A percentile compares a stretch with the other conserved stretches of the same genome.
Conservation (phyloP, 306 rosid genomes). For the Glycine soja region DNA sequence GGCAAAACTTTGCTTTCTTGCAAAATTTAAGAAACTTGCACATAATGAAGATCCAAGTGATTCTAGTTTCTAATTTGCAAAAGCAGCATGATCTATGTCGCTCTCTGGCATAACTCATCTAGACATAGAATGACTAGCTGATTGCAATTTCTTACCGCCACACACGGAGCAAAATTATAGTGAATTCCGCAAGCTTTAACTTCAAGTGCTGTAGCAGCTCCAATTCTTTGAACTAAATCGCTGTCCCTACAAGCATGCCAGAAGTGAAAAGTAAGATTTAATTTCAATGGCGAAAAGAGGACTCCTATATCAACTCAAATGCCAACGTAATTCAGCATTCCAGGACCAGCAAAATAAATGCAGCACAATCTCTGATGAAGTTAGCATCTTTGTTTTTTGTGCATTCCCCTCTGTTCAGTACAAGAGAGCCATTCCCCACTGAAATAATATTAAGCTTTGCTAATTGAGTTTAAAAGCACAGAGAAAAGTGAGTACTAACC, state of each 20-base stretch:
- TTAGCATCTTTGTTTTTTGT: slow-evolving; percentile 9
- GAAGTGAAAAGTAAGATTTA: slow-evolving; percentile 11
- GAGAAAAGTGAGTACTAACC: slow-evolving; percentile 54
- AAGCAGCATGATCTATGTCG: slow-evolving; percentile 6
- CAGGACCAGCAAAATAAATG: not conserved
- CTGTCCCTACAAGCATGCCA: slow-evolving; percentile 63
- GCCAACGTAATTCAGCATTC: not conserved
- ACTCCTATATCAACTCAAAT: slow-evolving; percentile 5
- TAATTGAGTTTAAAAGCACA: slow-evolving; percentile 23
- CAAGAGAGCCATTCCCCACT: slow-evolving; percentile 19
- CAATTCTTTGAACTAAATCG: slow-evolving; percentile 79
- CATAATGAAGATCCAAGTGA: slow-evolving; percentile 17
- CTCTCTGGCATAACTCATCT: not conserved
- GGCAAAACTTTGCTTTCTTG: not conserved
- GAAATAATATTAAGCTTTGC: not conserved
- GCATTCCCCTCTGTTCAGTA: slow-evolving; percentile 26
- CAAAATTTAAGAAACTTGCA: slow-evolving; percentile 20
- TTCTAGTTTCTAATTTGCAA: slow-evolving; percentile 10
- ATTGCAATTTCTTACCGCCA: slow-evolving; percentile 70
- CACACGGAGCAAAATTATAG: slow-evolving; percentile 82
- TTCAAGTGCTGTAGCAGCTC: slow-evolving; percentile 87
- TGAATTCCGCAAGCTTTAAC: slow-evolving; percentile 82
- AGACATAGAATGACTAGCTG: slow-evolving; percentile 34
- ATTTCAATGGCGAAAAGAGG: not conserved
- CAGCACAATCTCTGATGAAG: slow-evolving; percentile 18